Base-by-base conservation (phyloP, 23 red algal genomes). In the Gracilaria domingensis region DNA sequence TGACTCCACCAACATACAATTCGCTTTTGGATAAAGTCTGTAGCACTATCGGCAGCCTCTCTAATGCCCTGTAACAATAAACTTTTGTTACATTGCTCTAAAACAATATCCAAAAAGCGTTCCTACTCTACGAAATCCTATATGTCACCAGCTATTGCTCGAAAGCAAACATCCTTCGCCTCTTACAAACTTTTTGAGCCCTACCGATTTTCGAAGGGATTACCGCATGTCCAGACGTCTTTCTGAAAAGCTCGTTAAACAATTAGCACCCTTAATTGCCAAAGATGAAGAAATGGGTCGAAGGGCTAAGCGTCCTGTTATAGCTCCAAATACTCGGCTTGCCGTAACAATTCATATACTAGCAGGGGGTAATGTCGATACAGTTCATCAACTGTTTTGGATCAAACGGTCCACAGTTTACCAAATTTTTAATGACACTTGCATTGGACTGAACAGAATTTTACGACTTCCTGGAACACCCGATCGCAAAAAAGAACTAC, bases 341-440 rank as follows among this genome's bases (percentile, higher is more conserved):
- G 59, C 0, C 23, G 75, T 87, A 34, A 87, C 61, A 8, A 29
- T 87, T 0, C 17, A 66, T 11, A 51, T 12, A 0, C 40, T 73
- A 21, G 83, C 81, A 29, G 60, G 83, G 23, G 30, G 64, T 12
- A 14, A 8, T 32, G 14, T 71, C 4, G 36, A 36, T 25, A 12
- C 36, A 14, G 58, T 87, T 20, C 4, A 55, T 49, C 48, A 40
- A 8, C 26, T 39, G 16, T 87, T 5, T 58, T 6, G 49, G 25
- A 74, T 35, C 0, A 29, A 74, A 13, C 25, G 47, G 12, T 57
- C 61, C 5, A 87, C 83, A 8, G 83, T 87, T 16, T 49, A 72
- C 25, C 6, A 34, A n/a, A 38, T 42, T 14, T 87, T 87, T 20
- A 8, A 75, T 4, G 66, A 87, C 7, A 87, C 83, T 4, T 37